Percentiles rank a stretch among this genome's conserved stretches.
phyloP scores from a whole-genome alignment of 164 flowering plant genomes.

The Euptelea pleiosperma region DNA sequence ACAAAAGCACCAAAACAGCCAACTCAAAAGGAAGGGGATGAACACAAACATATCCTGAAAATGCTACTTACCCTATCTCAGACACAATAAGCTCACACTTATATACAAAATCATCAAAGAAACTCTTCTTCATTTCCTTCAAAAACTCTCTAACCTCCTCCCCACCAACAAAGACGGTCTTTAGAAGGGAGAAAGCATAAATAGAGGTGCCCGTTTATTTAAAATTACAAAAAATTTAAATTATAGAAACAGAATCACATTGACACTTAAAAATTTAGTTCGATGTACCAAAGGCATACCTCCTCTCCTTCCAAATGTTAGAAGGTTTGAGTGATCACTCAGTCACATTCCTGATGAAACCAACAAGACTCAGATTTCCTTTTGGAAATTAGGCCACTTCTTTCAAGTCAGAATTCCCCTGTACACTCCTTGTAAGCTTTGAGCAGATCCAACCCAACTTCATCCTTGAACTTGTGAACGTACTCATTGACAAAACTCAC shows the following conservation, averaged over 20 bases:
- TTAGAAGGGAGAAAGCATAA: too few species aligned
- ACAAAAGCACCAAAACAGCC: too few species aligned
- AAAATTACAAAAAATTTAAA: background rate
- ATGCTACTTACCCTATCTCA: too few species aligned
- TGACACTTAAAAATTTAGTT: background rate
- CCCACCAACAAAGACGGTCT: too few species aligned
- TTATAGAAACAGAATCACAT: background rate
- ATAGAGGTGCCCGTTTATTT: too few species aligned
- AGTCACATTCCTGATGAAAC: background rate
- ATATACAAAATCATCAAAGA: too few species aligned
- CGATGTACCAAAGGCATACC: background rate
- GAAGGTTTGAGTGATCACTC: background rate
- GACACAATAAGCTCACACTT: too few species aligned
- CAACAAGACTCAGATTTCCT: background rate
- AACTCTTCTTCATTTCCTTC: too few species aligned
- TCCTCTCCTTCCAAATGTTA: background rate
- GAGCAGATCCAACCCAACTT: conserved; percentile 2
- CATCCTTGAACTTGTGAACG: conserved; percentile 6
- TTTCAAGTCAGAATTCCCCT: conserved; percentile 1
- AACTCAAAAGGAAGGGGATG: too few species aligned
- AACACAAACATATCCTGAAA: too few species aligned
- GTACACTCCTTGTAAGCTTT: background rate
- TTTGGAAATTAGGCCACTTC: background rate
- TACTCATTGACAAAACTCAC: background rate
- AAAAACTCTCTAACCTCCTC: too few species aligned